These are phyloP conservation scores for Trichoderma virens DNA, from an alignment of 495 filamentous ascomycete species.

Conservation along the genomic window DNA sequence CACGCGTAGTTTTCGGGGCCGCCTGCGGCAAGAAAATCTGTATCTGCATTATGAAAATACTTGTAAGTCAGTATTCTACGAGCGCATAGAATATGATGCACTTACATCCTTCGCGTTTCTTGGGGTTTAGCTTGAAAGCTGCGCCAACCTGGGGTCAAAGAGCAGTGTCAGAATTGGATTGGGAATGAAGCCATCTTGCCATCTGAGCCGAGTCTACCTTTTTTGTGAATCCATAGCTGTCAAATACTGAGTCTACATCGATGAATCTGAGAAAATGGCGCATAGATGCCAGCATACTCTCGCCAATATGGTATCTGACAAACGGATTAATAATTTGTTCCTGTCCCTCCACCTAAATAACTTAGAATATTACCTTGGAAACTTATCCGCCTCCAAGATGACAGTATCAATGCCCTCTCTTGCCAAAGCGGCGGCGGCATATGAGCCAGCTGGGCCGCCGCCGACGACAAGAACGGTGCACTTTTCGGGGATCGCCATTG, in stretches of 20 bases:
- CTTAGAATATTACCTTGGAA: slow-evolving; percentile 25
- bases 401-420: slow-evolving; percentile 37
- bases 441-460: slow-evolving; percentile 42
- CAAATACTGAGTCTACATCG: slow-evolving; percentile 35
- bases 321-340: not conserved
- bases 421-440: slow-evolving; percentile 33
- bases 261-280: slow-evolving; percentile 43
- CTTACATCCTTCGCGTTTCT: slow-evolving; percentile 21
- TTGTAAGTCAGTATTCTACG: not conserved
- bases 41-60: slow-evolving; percentile 21
- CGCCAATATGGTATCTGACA: slow-evolving; percentile 35
- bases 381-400: slow-evolving; percentile 38
- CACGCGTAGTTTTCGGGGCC: slow-evolving; percentile 38
- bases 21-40: slow-evolving; percentile 39
- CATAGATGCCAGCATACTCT: slow-evolving; percentile 44
- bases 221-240: slow-evolving; percentile 34
- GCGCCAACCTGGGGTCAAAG: slow-evolving; percentile 24
- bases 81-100: not conserved
- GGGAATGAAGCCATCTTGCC: not conserved
- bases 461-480: slow-evolving; percentile 38
- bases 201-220: slow-evolving; percentile 20
- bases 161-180: not conserved
- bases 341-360: not conserved
- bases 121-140: slow-evolving; percentile 35
- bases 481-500: slow-evolving; percentile 23